Evolutionary conservation across 306 rosid species (phyloP).

Genomic region (Cucurbita moschata): DNA sequence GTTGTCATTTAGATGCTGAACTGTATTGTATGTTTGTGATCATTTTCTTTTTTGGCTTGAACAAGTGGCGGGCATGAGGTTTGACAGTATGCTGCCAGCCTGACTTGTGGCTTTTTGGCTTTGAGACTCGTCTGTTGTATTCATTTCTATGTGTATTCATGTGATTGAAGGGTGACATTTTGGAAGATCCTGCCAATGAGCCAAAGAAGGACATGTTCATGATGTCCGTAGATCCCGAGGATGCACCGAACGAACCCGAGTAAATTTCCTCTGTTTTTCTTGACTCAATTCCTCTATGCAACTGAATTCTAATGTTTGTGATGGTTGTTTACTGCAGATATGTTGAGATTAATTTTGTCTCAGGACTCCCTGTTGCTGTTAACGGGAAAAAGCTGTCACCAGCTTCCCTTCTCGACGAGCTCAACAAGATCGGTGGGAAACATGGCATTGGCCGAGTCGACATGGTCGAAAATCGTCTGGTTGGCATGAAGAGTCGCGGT

Average conservation of each 20-base stretch:
- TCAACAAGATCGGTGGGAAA: conserved; percentile 70
- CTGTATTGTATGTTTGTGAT: neutral
- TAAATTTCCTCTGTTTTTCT: conserved; percentile 13
- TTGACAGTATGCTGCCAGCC: neutral
- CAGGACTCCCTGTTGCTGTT: conserved; percentile 65
- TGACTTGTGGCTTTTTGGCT: neutral
- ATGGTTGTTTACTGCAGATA: conserved; percentile 30
- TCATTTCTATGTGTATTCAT: neutral
- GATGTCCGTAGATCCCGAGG: conserved; percentile 82
- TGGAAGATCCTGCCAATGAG: conserved; percentile 90
- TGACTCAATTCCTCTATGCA: neutral
- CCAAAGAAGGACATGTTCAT: conserved; percentile 88
- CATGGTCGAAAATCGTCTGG: conserved; percentile 94
- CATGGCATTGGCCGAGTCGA: conserved; percentile 85
- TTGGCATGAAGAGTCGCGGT: conserved; percentile 95
- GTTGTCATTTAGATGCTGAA: neutral
- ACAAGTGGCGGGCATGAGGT: neutral
- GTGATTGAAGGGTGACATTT: conserved; percentile 62
- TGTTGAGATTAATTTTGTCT: conserved; percentile 54
- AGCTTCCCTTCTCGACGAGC: conserved; percentile 50
- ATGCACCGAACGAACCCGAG: conserved; percentile 84
- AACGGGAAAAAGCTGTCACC: conserved; percentile 66
- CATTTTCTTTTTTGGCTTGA: neutral
- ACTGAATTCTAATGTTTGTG: neutral
- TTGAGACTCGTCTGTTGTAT: neutral